phyloP scores from a whole-genome alignment of 768 basidiomycete genomes.

The Boletus rubescentipes region DNA sequence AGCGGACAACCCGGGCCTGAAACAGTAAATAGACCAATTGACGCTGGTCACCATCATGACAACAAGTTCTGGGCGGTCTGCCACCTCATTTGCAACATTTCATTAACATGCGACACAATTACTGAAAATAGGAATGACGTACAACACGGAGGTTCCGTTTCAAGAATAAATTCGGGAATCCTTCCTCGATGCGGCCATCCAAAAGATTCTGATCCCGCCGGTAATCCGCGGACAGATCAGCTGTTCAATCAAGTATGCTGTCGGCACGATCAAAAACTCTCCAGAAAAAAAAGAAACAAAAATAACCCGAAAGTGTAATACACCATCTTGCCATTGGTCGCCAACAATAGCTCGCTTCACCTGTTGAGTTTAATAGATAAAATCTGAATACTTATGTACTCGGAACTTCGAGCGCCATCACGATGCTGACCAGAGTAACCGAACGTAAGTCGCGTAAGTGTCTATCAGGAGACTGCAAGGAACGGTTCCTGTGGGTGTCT shows the following conservation, averaged over 20 bases:
- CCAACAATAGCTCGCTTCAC: background rate
- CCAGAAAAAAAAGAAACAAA: background rate
- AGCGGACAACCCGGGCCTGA: background rate
- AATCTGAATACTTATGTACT: background rate
- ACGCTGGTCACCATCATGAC: background rate
- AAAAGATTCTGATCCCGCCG: background rate
- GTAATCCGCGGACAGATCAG: background rate
- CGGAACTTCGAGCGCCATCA: background rate
- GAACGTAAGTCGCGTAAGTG: slow-evolving; percentile 10
- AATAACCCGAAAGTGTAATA: background rate
- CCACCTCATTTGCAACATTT: background rate
- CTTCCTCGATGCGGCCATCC: background rate
- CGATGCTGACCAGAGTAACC: background rate
- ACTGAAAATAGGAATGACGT: slow-evolving; percentile 9
- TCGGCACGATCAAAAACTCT: background rate
- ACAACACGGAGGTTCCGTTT: slow-evolving; percentile 2
- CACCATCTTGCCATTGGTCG: background rate
- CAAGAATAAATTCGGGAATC: slow-evolving; percentile 2
- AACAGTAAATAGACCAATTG: background rate
- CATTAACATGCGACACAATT: slow-evolving; percentile 4
- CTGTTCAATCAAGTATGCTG: background rate
- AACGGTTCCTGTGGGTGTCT: slow-evolving; percentile 24
- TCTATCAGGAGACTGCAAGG: background rate
- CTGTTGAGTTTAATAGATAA: background rate
- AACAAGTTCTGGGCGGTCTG: background rate